phyloP scores from a whole-genome alignment of 768 basidiomycete species.

The Tulasnella sp. region DNA sequence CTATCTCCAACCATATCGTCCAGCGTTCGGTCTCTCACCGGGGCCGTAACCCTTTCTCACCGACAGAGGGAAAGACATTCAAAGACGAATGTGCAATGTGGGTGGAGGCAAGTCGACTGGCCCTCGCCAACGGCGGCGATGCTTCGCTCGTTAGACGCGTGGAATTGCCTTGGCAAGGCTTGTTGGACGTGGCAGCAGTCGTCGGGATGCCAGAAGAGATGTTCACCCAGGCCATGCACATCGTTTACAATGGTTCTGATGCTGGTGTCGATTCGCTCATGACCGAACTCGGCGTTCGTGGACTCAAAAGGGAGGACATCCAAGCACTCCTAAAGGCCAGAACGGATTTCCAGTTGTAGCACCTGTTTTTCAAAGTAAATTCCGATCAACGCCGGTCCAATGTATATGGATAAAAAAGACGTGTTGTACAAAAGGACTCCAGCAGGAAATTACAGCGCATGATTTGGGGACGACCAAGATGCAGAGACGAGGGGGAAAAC shows the following conservation, averaged over 20 bases:
- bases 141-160: slow-evolving; percentile 36
- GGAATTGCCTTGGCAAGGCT: slow-evolving; percentile 62
- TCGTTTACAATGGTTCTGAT: slow-evolving; percentile 40
- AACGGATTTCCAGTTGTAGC: slow-evolving; percentile 18
- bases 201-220: slow-evolving; percentile 45
- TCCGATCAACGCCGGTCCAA: not conserved
- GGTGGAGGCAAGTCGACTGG: slow-evolving; percentile 63
- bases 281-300: slow-evolving; percentile 45
- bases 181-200: slow-evolving; percentile 58
- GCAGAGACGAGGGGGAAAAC: not conserved
- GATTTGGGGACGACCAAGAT: not conserved
- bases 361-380: not conserved
- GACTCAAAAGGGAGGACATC: slow-evolving; percentile 48
- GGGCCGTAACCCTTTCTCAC: slow-evolving; percentile 46
- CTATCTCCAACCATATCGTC: slow-evolving; percentile 62
- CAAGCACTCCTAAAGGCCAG: slow-evolving; percentile 22
- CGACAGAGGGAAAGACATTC: slow-evolving; percentile 48
- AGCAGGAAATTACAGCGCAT: not conserved
- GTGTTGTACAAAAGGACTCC: not conserved
- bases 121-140: slow-evolving; percentile 33
- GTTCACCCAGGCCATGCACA: slow-evolving; percentile 37
- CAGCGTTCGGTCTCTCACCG: slow-evolving; percentile 75
- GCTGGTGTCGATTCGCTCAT: slow-evolving; percentile 26
- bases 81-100: slow-evolving; percentile 67
- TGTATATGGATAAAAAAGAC: not conserved